Evolutionary conservation across 768 basidiomycete species (phyloP).

Genomic region (Russula virescens): DNA sequence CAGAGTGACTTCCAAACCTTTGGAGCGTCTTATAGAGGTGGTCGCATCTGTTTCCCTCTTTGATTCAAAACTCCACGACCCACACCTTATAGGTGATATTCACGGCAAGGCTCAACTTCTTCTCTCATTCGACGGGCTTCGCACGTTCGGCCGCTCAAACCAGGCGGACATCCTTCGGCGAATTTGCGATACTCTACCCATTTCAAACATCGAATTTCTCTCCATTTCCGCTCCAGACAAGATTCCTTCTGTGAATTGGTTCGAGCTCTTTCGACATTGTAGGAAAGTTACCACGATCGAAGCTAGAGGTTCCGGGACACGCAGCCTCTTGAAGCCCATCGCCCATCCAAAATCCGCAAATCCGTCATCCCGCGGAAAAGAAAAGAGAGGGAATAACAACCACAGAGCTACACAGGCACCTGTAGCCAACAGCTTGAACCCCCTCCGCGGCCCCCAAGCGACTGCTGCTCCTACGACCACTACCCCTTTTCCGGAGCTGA

Average conservation of each 20-base stretch:
- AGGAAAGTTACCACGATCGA: constrained; percentile 3
- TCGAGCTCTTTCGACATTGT: neutral
- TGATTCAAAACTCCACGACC: neutral
- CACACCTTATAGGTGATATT: neutral
- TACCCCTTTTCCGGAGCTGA: neutral
- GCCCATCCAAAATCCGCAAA: neutral
- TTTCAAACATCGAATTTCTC: constrained; percentile 1
- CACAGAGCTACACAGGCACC: neutral
- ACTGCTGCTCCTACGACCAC: no score
- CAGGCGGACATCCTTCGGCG: neutral
- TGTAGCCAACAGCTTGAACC: neutral
- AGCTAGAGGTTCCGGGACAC: neutral
- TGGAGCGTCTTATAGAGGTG: neutral
- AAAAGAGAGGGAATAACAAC: neutral
- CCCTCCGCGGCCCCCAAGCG: no score
- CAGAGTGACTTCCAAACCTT: neutral
- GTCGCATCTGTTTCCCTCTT: neutral
- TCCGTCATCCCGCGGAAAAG: neutral
- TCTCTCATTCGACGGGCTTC: neutral
- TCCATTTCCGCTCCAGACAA: neutral
- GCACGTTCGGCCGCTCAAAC: neutral
- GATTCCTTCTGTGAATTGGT: constrained; percentile 3
- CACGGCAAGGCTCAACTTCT: neutral
- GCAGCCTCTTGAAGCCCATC: neutral
- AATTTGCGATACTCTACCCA: neutral